Evolutionary conservation across 2,329 filamentous ascomycete species (phyloP), one percentile per base, ranked within the genome.

Genomic region (Pseudogymnoascus sp.): DNA sequence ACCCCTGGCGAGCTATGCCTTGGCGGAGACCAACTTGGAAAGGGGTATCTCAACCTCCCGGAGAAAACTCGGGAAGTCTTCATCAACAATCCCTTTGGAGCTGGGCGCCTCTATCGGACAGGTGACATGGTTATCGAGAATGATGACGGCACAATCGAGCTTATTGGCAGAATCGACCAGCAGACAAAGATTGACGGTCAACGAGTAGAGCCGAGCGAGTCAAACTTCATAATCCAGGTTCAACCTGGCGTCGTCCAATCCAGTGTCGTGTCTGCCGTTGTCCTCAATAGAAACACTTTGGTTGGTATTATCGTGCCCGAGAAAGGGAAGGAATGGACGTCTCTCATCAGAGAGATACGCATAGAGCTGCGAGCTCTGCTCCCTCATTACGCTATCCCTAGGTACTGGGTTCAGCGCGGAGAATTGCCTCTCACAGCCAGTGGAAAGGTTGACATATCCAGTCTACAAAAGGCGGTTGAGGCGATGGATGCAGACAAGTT

Each of bases 101-200:
- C 87, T 61, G 49, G 49, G 9, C 79, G 84, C 5, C 80, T 95
- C 1, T 96, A 96, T 70, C 84, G 91, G 12, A 72, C 71, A 2
- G 71, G 71, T 39, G 71, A 73, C 38, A 60, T 72, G n/a, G 70
- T 70, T 7, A 63, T 84, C 35, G 75, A 86, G 41, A 70, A 86
- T 25, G 75, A 83, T 58, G 81, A 87, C 67, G 78, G 77, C 7
- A 81, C 80, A 14, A 84, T 87, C 65, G 80, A 83, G 35, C 86
- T 86, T 70, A 72, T 85, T 42, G 84, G 84, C 6, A 79, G 84
- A 16, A 80, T 80, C 45, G 84, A 87, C 67, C 82, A 85, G 23
- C 85, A 87, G 71, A 80, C 86, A 62, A 88, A 87, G 69, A 75
- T 87, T 19, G 79, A 84, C 36, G 85, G 84, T 0, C 84, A 87